Percentiles rank a stretch among this genome's conserved stretches.
phyloP scores from a whole-genome alignment of 768 basidiomycete species.

The Phlebiopsis flavidoalba region DNA sequence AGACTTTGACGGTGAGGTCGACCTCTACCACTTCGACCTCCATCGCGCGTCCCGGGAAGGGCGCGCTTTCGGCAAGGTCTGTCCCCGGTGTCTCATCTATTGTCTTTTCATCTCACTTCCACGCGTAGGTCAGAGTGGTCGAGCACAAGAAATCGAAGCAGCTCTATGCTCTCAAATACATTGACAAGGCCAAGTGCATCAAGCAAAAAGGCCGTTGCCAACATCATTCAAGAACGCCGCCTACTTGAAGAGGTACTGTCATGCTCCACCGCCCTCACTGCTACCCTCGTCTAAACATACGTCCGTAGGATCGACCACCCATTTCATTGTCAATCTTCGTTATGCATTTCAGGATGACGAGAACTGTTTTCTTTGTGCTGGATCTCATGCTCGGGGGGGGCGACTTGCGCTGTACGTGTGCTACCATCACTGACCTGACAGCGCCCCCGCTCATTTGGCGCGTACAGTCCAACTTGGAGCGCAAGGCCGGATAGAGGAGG shows the following conservation, averaged over 20 bases:
- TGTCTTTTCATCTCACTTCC: not conserved
- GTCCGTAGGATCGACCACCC: constrained; percentile 75
- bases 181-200: constrained; percentile 91
- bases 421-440: not conserved
- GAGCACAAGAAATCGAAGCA: constrained; percentile 93
- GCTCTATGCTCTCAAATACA: constrained; percentile 95
- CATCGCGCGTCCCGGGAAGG: constrained; percentile 93
- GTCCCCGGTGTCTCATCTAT: constrained; percentile 14
- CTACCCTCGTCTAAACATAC: not conserved
- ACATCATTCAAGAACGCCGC: constrained; percentile 90
- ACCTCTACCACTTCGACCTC: constrained; percentile 95
- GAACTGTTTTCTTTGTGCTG: constrained; percentile 95
- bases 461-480: constrained; percentile 77
- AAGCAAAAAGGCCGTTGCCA: constrained; percentile 88
- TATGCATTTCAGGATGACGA: constrained; percentile 98
- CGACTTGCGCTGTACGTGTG: constrained; percentile 77
- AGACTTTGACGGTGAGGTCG: constrained; percentile 59
- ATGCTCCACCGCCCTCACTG: not conserved
- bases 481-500: constrained; percentile 62
- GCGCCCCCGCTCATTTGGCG: constrained; percentile 1
- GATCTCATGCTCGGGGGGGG: constrained; percentile 97
- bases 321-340: constrained; percentile 83
- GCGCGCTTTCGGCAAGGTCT: constrained; percentile 96
- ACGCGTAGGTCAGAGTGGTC: constrained; percentile 82
- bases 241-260: constrained; percentile 79